Base-by-base conservation (phyloP, 1,139 yeast genomes). In the Pichia sp. region DNA sequence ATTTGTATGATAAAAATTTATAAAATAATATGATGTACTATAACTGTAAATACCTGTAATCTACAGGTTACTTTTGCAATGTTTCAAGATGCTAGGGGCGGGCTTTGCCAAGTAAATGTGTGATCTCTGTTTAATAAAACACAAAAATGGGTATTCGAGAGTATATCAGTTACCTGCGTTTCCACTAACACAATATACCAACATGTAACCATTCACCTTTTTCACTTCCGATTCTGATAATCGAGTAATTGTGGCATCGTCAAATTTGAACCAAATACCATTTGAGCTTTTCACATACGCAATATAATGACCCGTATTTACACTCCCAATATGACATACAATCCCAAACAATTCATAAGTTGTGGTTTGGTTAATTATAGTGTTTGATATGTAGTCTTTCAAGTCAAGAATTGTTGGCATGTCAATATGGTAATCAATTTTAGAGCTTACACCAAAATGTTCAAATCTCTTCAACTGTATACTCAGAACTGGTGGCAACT, bases 221-320 rank as follows among this genome's bases (percentile, higher is more conserved):
- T 77, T 66, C 11, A 88, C 95, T 48, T 81, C 81, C 42, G 77
- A 73, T 49, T 74, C 79, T 5, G 79, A 61, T 23, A 87, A 73
- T 45, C 77, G 62, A 1, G 90, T 77, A n/a, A 92, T 85, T 56
- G 82, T 79, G 29, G 94, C 81, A 64, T 92, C 98, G 60, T 92
- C 96, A 62, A 88, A 90, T 61, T 79, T 81, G 59, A 83, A 83
- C 98, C 98, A 92, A 57, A 73, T 46, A 23, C 90, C 88, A 40
- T 76, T 74, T 26, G 77, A 70, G 52, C 74, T 77, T 60, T 88
- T 90, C 51, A 85, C 74, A 55, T 82, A 75, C 27, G 94, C 85
- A 23, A 90, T 75, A 61, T 92, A 92, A 64, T 92, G 98, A 10
- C 98, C 98, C 1, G 97, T 92, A 59, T 87, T 86, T 5, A 90